Percentiles rank a stretch among this genome's conserved stretches.
phyloP scores from a whole-genome alignment of 768 basidiomycete genomes.

The Mycena crocata region DNA sequence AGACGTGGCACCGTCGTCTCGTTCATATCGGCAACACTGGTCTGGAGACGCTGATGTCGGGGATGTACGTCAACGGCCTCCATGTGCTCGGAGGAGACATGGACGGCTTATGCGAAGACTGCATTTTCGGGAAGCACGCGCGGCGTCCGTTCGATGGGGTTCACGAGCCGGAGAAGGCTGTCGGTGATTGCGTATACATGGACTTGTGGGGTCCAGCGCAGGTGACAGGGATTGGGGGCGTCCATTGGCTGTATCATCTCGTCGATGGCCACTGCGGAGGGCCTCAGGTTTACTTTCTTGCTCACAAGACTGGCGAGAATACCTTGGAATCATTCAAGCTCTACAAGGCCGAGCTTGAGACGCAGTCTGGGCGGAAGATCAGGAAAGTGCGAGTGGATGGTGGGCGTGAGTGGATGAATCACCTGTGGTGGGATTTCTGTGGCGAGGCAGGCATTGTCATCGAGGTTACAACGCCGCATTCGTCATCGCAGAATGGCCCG shows the following conservation, averaged over 20 bases:
- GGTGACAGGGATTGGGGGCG: not conserved
- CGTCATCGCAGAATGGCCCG: conserved; percentile 45
- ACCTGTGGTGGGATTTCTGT: not conserved
- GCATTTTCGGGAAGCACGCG: too few species aligned
- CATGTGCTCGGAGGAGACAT: too few species aligned
- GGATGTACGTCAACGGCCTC: too few species aligned
- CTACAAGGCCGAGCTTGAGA: conserved; percentile 7
- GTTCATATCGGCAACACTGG: not conserved
- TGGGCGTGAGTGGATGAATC: conserved; percentile 15
- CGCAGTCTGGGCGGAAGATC: conserved; percentile 7
- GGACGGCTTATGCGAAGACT: too few species aligned
- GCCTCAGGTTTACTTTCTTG: conserved; percentile 6
- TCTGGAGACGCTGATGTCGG: not conserved
- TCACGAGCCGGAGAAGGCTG: conserved; percentile 11
- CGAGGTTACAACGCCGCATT: conserved; percentile 42
- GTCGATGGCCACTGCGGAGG: conserved; percentile 10
- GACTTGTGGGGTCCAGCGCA: conserved; percentile 21
- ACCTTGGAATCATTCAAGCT: conserved; percentile 10
- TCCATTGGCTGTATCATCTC: not conserved
- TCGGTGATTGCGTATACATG: conserved; percentile 16
- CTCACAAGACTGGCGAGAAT: not conserved
- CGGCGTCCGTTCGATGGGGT: too few species aligned
- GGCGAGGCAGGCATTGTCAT: conserved; percentile 6
- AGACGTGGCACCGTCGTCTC: conserved; percentile 13
- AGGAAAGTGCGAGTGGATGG: conserved; percentile 13